Conservation (phyloP, 345 rosid species). For the Salix brachista region DNA sequence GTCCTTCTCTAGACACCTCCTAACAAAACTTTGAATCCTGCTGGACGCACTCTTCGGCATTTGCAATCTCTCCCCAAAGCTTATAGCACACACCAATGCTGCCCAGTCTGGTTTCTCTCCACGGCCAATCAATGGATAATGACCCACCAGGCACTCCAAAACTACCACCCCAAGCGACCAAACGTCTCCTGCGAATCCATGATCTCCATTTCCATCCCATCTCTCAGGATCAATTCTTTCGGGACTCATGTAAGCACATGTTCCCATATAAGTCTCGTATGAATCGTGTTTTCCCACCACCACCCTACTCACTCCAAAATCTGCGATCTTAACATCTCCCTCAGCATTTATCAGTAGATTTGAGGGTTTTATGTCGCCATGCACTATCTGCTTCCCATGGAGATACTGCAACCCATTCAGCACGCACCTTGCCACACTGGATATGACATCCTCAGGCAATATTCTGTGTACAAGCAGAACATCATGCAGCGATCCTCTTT, state of each 20-base stretch:
- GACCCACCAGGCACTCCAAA: constrained; percentile 57
- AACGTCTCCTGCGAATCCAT: constrained; percentile 55
- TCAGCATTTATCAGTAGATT: constrained; percentile 45
- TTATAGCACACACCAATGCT: constrained; percentile 50
- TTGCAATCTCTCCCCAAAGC: constrained; percentile 42
- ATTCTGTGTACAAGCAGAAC: constrained; percentile 15
- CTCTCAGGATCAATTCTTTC: constrained; percentile 56
- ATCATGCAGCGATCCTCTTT: constrained; percentile 46
- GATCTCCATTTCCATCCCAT: constrained; percentile 36
- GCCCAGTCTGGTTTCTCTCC: constrained; percentile 65
- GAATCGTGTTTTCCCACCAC: constrained; percentile 16
- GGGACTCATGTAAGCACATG: constrained; percentile 72
- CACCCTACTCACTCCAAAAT: constrained; percentile 60
- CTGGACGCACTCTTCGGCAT: constrained; percentile 45
- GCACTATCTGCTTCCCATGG: constrained; percentile 51
- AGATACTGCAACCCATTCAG: constrained; percentile 47
- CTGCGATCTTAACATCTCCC: constrained; percentile 61
- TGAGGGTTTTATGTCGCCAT: constrained; percentile 69
- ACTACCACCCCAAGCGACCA: constrained; percentile 66
- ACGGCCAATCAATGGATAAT: constrained; percentile 46
- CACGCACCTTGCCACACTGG: constrained; percentile 35
- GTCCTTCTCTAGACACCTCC: constrained; percentile 58
- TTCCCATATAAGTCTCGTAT: constrained; percentile 38
- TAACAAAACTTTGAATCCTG: constrained; percentile 41
- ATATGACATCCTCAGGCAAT: constrained; percentile 33